Conservation (phyloP, 176 grass and related monocot species). For the Musa itinerans region DNA sequence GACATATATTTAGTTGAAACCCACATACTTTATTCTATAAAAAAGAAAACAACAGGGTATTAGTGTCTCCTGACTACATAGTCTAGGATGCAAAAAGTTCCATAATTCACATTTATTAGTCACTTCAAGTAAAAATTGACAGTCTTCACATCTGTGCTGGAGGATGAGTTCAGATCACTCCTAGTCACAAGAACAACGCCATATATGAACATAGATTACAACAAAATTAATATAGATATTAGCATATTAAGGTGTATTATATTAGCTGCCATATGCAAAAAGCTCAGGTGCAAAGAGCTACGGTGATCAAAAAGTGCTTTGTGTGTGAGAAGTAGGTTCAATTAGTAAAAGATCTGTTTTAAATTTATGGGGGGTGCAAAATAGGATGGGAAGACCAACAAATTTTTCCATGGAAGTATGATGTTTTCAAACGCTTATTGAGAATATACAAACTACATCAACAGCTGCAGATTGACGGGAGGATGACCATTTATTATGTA, state of each 20-base stretch:
- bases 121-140: no score
- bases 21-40: background rate
- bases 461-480: background rate
- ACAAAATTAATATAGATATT: no score
- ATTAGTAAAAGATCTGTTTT: background rate
- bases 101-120: no score
- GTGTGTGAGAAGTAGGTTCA: background rate
- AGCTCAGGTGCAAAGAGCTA: no score
- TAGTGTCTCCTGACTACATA: background rate
- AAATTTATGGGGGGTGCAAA: background rate
- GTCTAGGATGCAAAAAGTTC: no score
- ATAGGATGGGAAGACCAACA: background rate
- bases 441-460: background rate
- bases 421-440: no score
- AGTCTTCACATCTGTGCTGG: no score
- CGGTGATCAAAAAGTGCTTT: background rate
- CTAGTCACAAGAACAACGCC: no score
- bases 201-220: no score
- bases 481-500: background rate
- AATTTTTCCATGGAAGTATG: background rate
- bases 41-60: background rate
- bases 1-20: background rate
- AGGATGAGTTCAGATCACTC: no score
- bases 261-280: no score
- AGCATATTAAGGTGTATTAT: no score